Percentiles rank a stretch among this genome's conserved stretches.
Conservation (phyloP, 192 early-diverging fungal species). For the Gorgonomyces haynaldii region DNA sequence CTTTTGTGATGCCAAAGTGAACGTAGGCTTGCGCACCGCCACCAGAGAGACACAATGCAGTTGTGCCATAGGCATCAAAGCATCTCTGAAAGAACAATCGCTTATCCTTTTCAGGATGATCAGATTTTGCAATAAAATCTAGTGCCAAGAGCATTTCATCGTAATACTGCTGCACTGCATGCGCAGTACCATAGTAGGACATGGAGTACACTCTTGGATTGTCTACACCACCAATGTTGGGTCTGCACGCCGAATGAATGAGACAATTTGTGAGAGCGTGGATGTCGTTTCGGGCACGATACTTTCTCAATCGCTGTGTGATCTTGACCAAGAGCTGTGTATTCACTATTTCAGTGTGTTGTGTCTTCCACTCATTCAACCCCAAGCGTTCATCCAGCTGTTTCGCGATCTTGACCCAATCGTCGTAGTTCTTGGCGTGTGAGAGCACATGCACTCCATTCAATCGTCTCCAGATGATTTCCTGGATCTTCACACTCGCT, state of each 20-base stretch:
- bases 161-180: constrained; percentile 54
- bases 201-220: constrained; percentile 61
- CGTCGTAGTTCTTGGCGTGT: neutral
- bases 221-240: constrained; percentile 67
- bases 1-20: constrained; percentile 59
- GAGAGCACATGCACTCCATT: neutral
- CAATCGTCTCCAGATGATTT: no score
- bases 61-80: constrained; percentile 56
- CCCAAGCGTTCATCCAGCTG: constrained; percentile 1
- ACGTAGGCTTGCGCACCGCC: constrained; percentile 46
- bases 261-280: neutral
- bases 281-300: neutral
- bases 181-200: constrained; percentile 64
- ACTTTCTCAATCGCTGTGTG: neutral
- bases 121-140: constrained; percentile 14
- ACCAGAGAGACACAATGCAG: constrained; percentile 68
- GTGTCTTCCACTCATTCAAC: constrained; percentile 2
- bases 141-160: constrained; percentile 40
- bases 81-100: constrained; percentile 47
- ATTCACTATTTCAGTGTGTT: neutral
- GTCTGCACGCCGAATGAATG: constrained; percentile 43
- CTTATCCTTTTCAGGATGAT: constrained; percentile 34
- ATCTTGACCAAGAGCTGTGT: constrained; percentile 4
- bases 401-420: neutral
- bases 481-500: no score